Percentiles rank a stretch among this genome's conserved stretches.
Conservation (phyloP, 2,329 filamentous ascomycete genomes). For the Septoria linicola region DNA sequence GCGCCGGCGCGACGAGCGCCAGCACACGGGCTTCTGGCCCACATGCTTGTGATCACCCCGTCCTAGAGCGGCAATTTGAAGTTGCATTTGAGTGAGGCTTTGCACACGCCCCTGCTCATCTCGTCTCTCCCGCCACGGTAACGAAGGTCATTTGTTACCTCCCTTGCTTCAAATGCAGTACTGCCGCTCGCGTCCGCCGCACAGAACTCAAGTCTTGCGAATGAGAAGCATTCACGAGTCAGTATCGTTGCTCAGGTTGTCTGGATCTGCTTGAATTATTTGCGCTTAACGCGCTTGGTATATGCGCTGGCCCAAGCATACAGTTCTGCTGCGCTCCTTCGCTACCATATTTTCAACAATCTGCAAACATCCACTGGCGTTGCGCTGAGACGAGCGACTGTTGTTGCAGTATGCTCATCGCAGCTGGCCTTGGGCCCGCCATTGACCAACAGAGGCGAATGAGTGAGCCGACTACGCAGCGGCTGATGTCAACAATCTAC, state of each 20-base stretch:
- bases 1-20: background rate
- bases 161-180: constrained; percentile 2
- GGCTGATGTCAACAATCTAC: no score
- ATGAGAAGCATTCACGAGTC: background rate
- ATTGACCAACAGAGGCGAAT: no score
- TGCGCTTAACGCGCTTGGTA: background rate
- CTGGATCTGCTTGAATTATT: background rate
- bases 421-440: no score
- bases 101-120: constrained; percentile 2
- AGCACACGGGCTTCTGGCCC: background rate
- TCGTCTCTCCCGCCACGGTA: constrained; percentile 1
- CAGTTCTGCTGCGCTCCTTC: background rate
- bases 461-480: no score
- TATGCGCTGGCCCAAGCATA: background rate
- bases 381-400: background rate
- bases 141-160: constrained; percentile 4
- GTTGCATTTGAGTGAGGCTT: constrained; percentile 2
- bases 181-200: background rate
- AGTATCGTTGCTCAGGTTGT: background rate
- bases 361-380: background rate
- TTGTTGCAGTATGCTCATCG: background rate
- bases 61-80: background rate
- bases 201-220: background rate
- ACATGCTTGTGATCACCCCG: background rate
- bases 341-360: background rate